phyloP scores from a whole-genome alignment of 2,329 filamentous ascomycete genomes.

The Neopestalotiopsis rosae region DNA sequence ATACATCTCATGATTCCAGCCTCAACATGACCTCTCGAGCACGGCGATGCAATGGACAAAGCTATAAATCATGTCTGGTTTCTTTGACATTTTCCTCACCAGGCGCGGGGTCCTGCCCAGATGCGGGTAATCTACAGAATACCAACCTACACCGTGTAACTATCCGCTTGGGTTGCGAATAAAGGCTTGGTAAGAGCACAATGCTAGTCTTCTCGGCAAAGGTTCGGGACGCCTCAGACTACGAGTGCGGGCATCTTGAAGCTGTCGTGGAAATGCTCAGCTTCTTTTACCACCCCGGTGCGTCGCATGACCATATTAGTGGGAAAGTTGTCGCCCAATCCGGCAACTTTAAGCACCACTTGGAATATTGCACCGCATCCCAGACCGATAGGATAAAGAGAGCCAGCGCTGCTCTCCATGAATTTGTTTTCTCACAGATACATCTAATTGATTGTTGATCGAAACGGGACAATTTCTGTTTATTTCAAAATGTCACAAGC shows the following conservation, averaged over 20 bases:
- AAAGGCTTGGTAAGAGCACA: too few relatives aligned
- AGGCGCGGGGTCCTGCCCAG: too few relatives aligned
- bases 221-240: too few relatives aligned
- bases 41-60: too few relatives aligned
- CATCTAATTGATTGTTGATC: background rate
- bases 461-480: background rate
- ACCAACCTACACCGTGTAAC: too few relatives aligned
- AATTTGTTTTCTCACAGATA: background rate
- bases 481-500: conserved; percentile 5
- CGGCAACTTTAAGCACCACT: conserved; percentile 6
- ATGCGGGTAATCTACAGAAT: too few relatives aligned
- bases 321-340: background rate
- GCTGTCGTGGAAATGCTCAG: background rate
- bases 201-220: too few relatives aligned
- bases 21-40: too few relatives aligned
- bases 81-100: too few relatives aligned
- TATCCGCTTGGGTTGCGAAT: too few relatives aligned
- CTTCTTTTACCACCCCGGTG: background rate
- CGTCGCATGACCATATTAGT: background rate
- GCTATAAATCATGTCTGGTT: too few relatives aligned
- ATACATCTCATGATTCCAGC: too few relatives aligned
- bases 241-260: background rate
- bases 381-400: background rate
- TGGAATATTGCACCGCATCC: background rate
- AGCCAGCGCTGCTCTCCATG: background rate